phyloP scores from a whole-genome alignment of 257 asterid genomes.

The Solanum corneliomulleri region DNA sequence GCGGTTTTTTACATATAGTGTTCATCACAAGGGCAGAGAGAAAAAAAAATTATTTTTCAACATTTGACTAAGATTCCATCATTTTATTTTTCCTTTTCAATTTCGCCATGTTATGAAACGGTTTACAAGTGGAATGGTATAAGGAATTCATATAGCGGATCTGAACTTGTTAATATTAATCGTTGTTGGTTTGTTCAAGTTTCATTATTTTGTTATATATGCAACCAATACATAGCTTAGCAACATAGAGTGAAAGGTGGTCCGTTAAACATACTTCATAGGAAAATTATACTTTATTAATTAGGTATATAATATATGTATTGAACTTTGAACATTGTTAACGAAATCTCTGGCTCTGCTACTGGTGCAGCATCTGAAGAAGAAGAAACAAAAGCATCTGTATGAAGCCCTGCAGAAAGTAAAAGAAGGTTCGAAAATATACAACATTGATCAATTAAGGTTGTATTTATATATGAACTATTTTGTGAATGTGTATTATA shows the following conservation, averaged over 20 bases:
- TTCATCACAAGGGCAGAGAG: too few relatives aligned
- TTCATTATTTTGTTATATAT: neutral
- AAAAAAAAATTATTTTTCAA: neutral
- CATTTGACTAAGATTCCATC: neutral
- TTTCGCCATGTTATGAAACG: neutral
- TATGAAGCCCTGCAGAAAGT: slow-evolving; percentile 36
- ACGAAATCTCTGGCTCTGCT: neutral
- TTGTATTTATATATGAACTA: neutral
- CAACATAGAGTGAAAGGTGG: neutral
- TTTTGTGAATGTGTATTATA: neutral
- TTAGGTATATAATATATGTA: neutral
- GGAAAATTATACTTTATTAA: neutral
- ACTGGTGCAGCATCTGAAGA: slow-evolving; percentile 27
- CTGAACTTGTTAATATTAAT: neutral
- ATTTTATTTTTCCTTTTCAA: neutral
- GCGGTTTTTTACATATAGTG: too few relatives aligned
- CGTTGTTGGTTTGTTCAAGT: neutral
- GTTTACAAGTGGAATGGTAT: neutral
- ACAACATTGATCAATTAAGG: neutral
- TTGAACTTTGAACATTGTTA: neutral
- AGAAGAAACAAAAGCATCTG: slow-evolving; percentile 27
- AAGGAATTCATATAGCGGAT: neutral
- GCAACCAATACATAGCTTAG: neutral
- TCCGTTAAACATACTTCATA: neutral
- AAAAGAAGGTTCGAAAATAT: slow-evolving; percentile 23